Evolutionary conservation across 2,329 filamentous ascomycete species (phyloP), one percentile per base, ranked within the genome.

Genomic region (Helotiales sp.): DNA sequence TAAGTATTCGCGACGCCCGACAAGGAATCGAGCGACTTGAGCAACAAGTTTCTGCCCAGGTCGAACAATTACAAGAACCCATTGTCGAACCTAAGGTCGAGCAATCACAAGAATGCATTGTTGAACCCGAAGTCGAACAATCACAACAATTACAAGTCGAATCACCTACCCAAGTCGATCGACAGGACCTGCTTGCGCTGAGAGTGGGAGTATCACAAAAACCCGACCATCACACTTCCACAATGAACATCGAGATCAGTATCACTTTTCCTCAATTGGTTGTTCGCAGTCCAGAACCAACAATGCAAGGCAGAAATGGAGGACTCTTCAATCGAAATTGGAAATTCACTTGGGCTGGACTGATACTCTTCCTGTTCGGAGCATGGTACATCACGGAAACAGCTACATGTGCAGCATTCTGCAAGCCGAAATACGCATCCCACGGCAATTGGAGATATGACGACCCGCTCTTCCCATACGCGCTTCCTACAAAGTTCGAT

Each of bases 401-500:
- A 0, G 68, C 73, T 25, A 81, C 82, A 73, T 87, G 82, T 69
- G 73, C 69, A 36, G 61, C 72, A 6, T 87, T 80, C 71, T 85
- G 82, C 66, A 79, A 79, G 15, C 81, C 82, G 1, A 67, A 72
- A n/a, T 75, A 75, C 30, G 85, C 83, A 62, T 75, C 12, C 48
- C 52, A 69, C 58, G 47, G 73, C 67, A 74, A 78, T 33, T 86
- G 81, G 81, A 80, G 79, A 27, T 76, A 77, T 10, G 76, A 81
- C 46, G 84, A 86, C 67, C 84, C 84, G 0, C 78, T 78, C 25
- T 87, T 84, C 70, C 84, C 83, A n/a, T 76, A 75, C 36, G 81
- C 83, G 1, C 75, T 87, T 46, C 84, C 84, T 2, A 79, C 84
- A 56, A 87, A 86, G 72, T 66, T 87, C 12, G 84, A 87, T 67